A percentile compares a stretch with the other conserved stretches of the same genome.
These are phyloP conservation scores for Nymphaea thermarum DNA, from an alignment of 164 flowering plant genomes.

Conservation along the genomic window DNA sequence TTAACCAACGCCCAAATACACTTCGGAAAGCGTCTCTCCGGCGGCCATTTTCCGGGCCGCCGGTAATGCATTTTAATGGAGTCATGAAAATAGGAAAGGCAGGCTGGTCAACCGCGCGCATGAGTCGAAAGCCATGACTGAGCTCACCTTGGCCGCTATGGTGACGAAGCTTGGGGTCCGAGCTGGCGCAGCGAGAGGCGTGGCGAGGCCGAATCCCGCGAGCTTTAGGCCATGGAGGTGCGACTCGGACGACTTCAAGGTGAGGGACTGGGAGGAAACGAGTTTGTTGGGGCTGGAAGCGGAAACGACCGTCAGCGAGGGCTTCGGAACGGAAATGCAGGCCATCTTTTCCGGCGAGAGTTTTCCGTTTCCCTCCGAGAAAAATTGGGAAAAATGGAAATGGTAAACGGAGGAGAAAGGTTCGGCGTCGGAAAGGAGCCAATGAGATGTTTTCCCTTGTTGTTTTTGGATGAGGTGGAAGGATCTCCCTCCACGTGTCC, in stretches of 20 bases:
- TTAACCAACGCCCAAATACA: too few relatives aligned
- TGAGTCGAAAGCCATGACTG: too few relatives aligned
- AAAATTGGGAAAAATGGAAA: neutral
- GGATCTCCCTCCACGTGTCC: neutral
- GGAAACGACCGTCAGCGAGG: slow-evolving; percentile 25
- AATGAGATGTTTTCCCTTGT: neutral
- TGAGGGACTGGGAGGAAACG: slow-evolving; percentile 17
- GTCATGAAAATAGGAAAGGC: too few relatives aligned
- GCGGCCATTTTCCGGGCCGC: too few relatives aligned
- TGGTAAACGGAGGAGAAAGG: neutral
- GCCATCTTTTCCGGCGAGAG: slow-evolving; percentile 24
- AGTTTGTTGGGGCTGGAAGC: slow-evolving; percentile 23
- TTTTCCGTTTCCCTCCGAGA: neutral
- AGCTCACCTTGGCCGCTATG: slow-evolving; percentile 32
- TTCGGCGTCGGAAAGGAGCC: neutral
- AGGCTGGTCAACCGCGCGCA: too few relatives aligned
- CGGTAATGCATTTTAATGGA: too few relatives aligned
- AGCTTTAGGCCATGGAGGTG: slow-evolving; percentile 55
- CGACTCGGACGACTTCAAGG: slow-evolving; percentile 42
- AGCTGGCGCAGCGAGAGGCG: slow-evolving; percentile 21
- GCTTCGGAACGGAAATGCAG: slow-evolving; percentile 36
- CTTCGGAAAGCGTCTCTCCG: too few relatives aligned
- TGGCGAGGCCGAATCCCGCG: slow-evolving; percentile 11
- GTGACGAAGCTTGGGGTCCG: slow-evolving; percentile 27
- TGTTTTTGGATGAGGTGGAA: neutral